These are phyloP conservation scores for Ophiostoma ulmi DNA, from an alignment of 2,329 filamentous ascomycete genomes.

Conservation along the genomic window DNA sequence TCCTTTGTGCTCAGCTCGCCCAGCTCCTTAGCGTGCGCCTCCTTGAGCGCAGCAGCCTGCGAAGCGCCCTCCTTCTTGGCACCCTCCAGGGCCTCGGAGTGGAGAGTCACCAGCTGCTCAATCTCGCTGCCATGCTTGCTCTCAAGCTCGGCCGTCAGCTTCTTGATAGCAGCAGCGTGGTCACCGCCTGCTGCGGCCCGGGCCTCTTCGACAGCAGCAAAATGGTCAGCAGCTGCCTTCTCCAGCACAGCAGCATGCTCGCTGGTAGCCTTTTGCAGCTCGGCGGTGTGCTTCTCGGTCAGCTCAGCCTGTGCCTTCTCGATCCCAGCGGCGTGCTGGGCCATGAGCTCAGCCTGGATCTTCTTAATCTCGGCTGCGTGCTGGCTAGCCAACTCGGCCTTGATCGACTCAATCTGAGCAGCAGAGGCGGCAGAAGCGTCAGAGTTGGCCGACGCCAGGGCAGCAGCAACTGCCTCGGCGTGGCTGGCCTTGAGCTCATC, in stretches of 20 bases:
- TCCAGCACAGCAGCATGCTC: conserved; percentile 34
- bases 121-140: conserved; percentile 39
- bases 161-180: conserved; percentile 33
- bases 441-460: conserved; percentile 28
- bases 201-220: conserved; percentile 36
- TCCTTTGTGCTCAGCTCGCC: conserved; percentile 37
- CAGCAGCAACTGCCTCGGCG: conserved; percentile 32
- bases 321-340: conserved; percentile 42
- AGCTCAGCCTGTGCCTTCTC: conserved; percentile 39
- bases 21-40: conserved; percentile 37
- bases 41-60: conserved; percentile 34
- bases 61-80: conserved; percentile 44
- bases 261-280: conserved; percentile 32
- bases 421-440: conserved; percentile 30
- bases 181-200: conserved; percentile 35
- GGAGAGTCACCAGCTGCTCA: conserved; percentile 41
- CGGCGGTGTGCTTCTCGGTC: conserved; percentile 25
- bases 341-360: conserved; percentile 35
- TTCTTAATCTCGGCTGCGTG: conserved; percentile 45
- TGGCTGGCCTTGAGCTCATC: conserved; percentile 36
- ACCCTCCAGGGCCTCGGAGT: conserved; percentile 43
- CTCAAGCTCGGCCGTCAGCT: conserved; percentile 40
- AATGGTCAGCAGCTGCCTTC: conserved; percentile 35
- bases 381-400: conserved; percentile 39
- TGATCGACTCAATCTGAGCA: conserved; percentile 36